These are phyloP conservation scores for Ascochyta rabiei DNA, from an alignment of 2,329 filamentous ascomycete species.

Conservation along the genomic window DNA sequence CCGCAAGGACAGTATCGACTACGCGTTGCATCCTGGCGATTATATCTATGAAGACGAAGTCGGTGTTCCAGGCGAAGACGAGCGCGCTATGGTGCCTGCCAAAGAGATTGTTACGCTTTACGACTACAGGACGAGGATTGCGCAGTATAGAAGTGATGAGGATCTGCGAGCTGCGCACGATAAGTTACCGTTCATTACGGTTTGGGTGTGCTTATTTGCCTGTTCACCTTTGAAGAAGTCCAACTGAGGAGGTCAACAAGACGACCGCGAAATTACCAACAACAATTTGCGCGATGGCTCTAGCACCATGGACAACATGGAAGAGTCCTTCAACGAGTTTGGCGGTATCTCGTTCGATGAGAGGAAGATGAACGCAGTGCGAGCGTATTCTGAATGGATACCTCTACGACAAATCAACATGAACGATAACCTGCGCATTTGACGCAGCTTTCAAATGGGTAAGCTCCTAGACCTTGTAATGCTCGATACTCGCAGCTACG, in stretches of 20 bases:
- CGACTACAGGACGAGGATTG: constrained; percentile 51
- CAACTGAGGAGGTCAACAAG: constrained; percentile 51
- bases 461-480: constrained; percentile 51
- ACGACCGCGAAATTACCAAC: constrained; percentile 51
- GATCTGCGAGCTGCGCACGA: constrained; percentile 49
- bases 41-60: constrained; percentile 52
- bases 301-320: constrained; percentile 50
- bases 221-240: no score
- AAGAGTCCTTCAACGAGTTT: constrained; percentile 47
- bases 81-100: constrained; percentile 41
- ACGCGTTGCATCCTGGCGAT: constrained; percentile 50
- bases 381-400: constrained; percentile 66
- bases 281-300: constrained; percentile 54
- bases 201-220: constrained; percentile 26
- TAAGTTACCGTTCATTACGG: constrained; percentile 51
- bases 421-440: constrained; percentile 48
- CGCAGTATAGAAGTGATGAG: constrained; percentile 47
- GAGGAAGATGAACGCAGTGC: constrained; percentile 74
- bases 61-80: constrained; percentile 43
- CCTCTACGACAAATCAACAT: constrained; percentile 40
- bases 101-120: constrained; percentile 50
- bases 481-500: constrained; percentile 51
- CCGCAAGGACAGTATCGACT: constrained; percentile 51
- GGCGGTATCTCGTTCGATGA: constrained; percentile 69
- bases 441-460: constrained; percentile 48